Base-by-base conservation (phyloP, 2,329 filamentous ascomycete genomes). In the Xylariaceae sp. region DNA sequence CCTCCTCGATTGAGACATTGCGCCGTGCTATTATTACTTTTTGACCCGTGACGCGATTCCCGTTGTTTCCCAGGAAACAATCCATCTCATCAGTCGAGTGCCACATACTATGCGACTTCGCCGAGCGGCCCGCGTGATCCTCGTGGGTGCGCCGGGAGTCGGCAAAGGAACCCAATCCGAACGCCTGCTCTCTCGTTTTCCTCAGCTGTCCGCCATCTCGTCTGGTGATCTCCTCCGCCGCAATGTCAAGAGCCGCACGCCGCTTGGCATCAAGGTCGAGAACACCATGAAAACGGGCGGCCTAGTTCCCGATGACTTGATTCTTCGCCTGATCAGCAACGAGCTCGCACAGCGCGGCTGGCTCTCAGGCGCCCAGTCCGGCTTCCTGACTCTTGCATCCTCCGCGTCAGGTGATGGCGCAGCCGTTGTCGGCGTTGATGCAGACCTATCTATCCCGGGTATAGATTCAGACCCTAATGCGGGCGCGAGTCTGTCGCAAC, bases 161-260 rank as follows among this genome's bases (percentile, higher is more conserved):
- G 94, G 94, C 59, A 99, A 99, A 72, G 94, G 92, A 59, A 99
- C 94, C 2, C 94, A 99, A 76, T 90, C 89, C 48, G 89, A 95
- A 71, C 85, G 94, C 57, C 78, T 99, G 58, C 85, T 97, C 63
- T 78, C 85, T 63, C 85, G 88, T 62, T 99, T 94, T 68, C 89
- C 92, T 3, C 88, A 96, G 67, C 78, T 99, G 44, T 87, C 89
- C 49, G 86, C 91, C 16, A 92, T 99, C 71, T 95, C 90, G 72
- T 96, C 94, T 3, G 94, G 94, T 57, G 92, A 99, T 71, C 77
- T 99, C 15, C 76, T 99, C 54, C 86, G 94, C 58, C 85, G 90
- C 68, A 95, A 97, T 86, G 92, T 99, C 67, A 87, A 94, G 73
- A 86, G 85, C 54, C 84, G 85, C 68, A 96, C 92, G 15, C 84